Conservation (phyloP, 169 alveolate species). For the Cystoisospora suis region DNA sequence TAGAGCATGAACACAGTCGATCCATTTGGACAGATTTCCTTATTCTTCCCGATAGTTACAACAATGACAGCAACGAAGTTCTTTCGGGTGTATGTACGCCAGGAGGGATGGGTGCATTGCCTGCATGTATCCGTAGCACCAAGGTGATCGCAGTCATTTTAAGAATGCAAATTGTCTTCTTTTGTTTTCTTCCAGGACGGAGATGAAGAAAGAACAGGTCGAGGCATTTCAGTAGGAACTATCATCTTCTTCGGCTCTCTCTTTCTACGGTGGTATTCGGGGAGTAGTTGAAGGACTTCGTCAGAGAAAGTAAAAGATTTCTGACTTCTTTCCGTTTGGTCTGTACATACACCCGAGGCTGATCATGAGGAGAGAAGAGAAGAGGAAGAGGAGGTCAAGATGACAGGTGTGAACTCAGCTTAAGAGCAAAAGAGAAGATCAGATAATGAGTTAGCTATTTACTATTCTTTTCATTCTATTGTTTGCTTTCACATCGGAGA, state of each 20-base stretch:
- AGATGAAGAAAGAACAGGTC: constrained; percentile 29
- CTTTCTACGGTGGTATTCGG: constrained; percentile 35
- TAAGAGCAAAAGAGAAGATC: background rate
- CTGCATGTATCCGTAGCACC: background rate
- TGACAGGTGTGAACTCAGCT: background rate
- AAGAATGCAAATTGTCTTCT: background rate
- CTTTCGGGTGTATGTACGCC: background rate
- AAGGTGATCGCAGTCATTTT: background rate
- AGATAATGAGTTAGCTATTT: background rate
- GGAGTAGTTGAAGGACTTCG: too few relatives aligned
- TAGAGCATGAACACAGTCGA: background rate
- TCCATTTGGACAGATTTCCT: background rate
- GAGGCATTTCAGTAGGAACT: constrained; percentile 38
- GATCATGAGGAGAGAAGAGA: too few relatives aligned
- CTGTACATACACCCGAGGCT: too few relatives aligned
- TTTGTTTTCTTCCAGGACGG: constrained; percentile 14
- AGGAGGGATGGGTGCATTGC: background rate
- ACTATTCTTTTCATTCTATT: background rate
- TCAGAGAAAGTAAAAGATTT: too few relatives aligned
- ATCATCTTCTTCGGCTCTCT: constrained; percentile 37
- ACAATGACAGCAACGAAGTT: too few relatives aligned
- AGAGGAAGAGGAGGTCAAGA: too few relatives aligned
- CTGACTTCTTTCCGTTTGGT: too few relatives aligned
- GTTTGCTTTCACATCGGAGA: too few relatives aligned
- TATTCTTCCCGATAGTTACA: too few relatives aligned